phyloP scores from a whole-genome alignment of 345 rosid species.

The Rhodamnia argentea region DNA sequence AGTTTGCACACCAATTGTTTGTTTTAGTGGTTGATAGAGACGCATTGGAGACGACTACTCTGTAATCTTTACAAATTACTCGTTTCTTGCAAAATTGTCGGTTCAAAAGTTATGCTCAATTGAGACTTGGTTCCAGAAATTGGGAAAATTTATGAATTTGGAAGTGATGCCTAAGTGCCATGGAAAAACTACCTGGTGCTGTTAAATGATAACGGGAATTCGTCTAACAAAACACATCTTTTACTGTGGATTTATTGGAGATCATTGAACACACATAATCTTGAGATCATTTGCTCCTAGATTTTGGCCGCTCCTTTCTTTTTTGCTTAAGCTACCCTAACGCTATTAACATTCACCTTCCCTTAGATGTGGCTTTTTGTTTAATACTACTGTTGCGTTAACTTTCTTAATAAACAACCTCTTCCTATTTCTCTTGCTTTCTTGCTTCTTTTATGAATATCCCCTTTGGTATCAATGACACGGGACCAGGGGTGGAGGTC shows the following conservation, averaged over 20 bases:
- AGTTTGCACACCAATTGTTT: background rate
- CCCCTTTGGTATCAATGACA: background rate
- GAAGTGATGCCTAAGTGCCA: background rate
- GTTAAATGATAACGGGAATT: background rate
- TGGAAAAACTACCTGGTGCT: background rate
- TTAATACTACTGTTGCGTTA: background rate
- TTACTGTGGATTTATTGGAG: background rate
- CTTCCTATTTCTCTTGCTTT: background rate
- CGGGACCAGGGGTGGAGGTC: background rate
- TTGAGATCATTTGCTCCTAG: background rate
- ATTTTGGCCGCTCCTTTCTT: background rate
- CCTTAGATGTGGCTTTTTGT: background rate
- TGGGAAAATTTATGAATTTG: background rate
- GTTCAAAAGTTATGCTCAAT: background rate
- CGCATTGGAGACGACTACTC: background rate
- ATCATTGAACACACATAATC: background rate
- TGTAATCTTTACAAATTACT: background rate
- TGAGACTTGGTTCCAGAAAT: background rate
- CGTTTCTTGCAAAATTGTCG: background rate
- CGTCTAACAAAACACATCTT: background rate
- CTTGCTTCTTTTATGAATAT: background rate
- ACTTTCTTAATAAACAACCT: background rate
- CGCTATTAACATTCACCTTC: background rate
- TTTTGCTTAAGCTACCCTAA: background rate
- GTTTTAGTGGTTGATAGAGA: background rate